Evolutionary conservation across 139 green algal genomes (phyloP), one percentile per base, ranked within the genome.

Genomic region (Coelastrella sp.): DNA sequence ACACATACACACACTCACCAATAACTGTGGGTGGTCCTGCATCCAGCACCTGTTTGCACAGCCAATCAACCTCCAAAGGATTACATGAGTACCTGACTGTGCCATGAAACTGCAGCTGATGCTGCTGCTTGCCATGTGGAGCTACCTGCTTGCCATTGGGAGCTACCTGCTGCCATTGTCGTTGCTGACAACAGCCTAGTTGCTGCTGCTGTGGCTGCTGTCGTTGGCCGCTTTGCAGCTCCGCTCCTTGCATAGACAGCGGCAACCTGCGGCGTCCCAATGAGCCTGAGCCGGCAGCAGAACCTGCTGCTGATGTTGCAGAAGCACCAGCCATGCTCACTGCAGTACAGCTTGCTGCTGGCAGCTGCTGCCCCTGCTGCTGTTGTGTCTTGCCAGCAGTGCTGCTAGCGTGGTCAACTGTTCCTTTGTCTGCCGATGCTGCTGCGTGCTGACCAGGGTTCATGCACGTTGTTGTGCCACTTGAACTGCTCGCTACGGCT

Each of bases 21-120:
- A 64, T 64, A 2, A 64, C 53, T 27, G 27, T 64, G 17, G 62
- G 62, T 40, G 62, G 62, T 38, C 62, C 62, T 25, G 62, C 11
- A 32, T 66, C 50, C 73, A 81, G 50, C 73, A 81, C 30, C 50
- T 81, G 73, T 50, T 50, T 37, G 32, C 73, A 81, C 73, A 81
- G 73, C 73, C 50, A 66, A 41, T 67, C 73, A 0, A 81, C 73
- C 73, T 81, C 30, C 62, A 69, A 5, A 7, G 43, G 45, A 25
- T 79, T 79, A 27, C n/a, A 30, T 1, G 72, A 51, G 45, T 79
- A 79, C 23, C 45, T 51, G 34, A 79, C 35, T 7, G 19, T 17
- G 2, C 30, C 69, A 21, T 57, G 69, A 53, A 35, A n/a, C 69
- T 27, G 25, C 17, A 59, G 23, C 27, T 64, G 72, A 43, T 66